Evolutionary conservation across 1,284 basidiomycete species (phyloP).

Genomic region (Pseudomicrostroma phylloplanum): DNA sequence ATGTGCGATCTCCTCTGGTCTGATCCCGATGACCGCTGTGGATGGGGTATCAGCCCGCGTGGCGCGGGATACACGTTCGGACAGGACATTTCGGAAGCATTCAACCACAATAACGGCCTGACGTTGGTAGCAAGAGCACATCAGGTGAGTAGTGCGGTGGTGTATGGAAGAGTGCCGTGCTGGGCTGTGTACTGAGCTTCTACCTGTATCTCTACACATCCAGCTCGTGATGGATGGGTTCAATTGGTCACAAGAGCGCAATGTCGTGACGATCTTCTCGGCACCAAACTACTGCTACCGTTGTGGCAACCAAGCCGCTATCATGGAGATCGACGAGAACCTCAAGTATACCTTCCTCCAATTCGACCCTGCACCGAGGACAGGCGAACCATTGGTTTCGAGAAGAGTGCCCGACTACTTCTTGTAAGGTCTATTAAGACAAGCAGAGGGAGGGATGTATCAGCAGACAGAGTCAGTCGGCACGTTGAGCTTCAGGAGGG

Average conservation of each 20-base stretch:
- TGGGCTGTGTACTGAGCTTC: neutral
- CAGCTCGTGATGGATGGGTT: slow-evolving; percentile 94
- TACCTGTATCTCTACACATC: slow-evolving; percentile 45
- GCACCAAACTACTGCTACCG: slow-evolving; percentile 86
- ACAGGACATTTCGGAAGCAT: slow-evolving; percentile 95
- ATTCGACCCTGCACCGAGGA: slow-evolving; percentile 97
- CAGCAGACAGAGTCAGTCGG: neutral
- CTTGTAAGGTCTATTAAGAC: slow-evolving; percentile 17
- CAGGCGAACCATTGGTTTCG: slow-evolving; percentile 94
- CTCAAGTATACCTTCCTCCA: slow-evolving; percentile 94
- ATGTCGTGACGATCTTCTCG: slow-evolving; percentile 99
- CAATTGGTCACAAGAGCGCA: slow-evolving; percentile 98
- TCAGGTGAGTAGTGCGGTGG: slow-evolving; percentile 20
- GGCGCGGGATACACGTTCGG: slow-evolving; percentile 99
- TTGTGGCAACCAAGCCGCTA: slow-evolving; percentile 98
- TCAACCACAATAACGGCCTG: slow-evolving; percentile 98
- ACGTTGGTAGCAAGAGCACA: slow-evolving; percentile 66
- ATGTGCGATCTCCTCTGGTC: slow-evolving; percentile 99
- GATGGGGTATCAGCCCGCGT: slow-evolving; percentile 98
- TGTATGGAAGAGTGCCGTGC: neutral
- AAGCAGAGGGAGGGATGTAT: neutral
- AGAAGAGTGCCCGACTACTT: slow-evolving; percentile 83
- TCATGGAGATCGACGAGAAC: slow-evolving; percentile 99
- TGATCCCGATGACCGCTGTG: slow-evolving; percentile 96
- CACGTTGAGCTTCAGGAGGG: too few species aligned